Evolutionary conservation across 1,139 yeast genomes (phyloP), one percentile per base, ranked within the genome.

Genomic region (Trichomonascaceae sp.): DNA sequence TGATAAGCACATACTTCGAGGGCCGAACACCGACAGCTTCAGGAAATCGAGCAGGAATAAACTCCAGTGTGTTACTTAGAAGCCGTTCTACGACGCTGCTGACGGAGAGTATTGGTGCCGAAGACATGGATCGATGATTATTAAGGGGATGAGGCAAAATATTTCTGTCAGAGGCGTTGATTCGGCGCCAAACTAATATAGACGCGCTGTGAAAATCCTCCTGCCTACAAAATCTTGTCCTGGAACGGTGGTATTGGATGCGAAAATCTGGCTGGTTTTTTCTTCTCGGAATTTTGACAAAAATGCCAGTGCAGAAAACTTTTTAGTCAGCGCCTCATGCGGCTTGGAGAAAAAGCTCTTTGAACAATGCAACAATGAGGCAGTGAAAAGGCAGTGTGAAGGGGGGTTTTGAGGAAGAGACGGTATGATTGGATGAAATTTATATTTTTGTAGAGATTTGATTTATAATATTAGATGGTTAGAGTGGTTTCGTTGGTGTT

Each of bases 61-160:
- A 85, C 39, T 79, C 78, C 53, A 84, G 69, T 15, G 87, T 88
- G 59, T 78, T 79, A 55, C 79, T 70, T 48, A 83, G 75, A 58
- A 82, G 79, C 64, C 86, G 74, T 63, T 82, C 85, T 55, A 82
- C 78, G 49, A 57, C 50, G 20, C 52, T 49, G 47, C 50, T 53
- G 43, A 50, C 39, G 50, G 56, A 47, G 22, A 50, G 48, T 9
- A 50, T 32, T 12, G 52, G 52, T 4, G 49, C 50, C 38, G 51
- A 54, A 38, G 47, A 41, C 44, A 49, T 48, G 41, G 19, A n/a
- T 47, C 7, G 24, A 36, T n/a, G 20, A 44, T 36, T 36, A 15
- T n/a, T 13, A 9, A 13, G 8, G 15, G 17, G 7, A 4, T 12
- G 9, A 9, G 24, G 24, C 24, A 36, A 36, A 7, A 36, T 36